Base-by-base conservation (phyloP, 73 alveolate species). In the Urostyla sp. region DNA sequence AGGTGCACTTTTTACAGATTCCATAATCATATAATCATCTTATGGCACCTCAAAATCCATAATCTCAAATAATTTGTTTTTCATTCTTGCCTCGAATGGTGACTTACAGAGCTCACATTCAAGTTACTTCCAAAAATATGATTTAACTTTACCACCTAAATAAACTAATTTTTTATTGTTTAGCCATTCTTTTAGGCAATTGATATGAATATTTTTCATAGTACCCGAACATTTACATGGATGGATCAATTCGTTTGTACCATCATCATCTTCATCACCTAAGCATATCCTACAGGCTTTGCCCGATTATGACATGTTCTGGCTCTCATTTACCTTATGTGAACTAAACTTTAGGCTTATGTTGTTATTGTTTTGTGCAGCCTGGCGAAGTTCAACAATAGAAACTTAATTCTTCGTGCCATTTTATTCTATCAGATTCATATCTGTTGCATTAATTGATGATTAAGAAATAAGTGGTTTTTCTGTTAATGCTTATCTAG, bases 51-150 rank as follows among this genome's bases (percentile, higher is more conserved):
- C 85, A 28, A 73, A 73, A 50, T 73, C 74, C 85, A 73, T 73
- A 27, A 73, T 73, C 40, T 73, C 16, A 23, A 73, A 50, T 30
- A 73, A 16, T 37, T 74, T 23, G 66, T 73, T 52, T 53, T 73
- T 73, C 67, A 73, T 31, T 31, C 46, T 57, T n/a, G 37, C 49
- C 49, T 58, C 85, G 77, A 87, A 86, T 54, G 93, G 87, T 20
- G 88, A 59, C 82, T 96, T 94, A 74, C 99, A 96, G 34, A 96
- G 93, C 83, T 96, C 99, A 69, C 99, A 96, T 74, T 94, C 98
- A 13, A 96, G 87, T 53, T 72, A 72, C 85, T 96, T 94, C 94
- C 97, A 91, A 31, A 58, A 69, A 88, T 61, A 91, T n/a, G 90
- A 69, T 27, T 87, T 79, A 8, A 93, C 91, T 30, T 66, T 82